Conservation (phyloP, 2,329 filamentous ascomycete species). For the Colletotrichum musicola region DNA sequence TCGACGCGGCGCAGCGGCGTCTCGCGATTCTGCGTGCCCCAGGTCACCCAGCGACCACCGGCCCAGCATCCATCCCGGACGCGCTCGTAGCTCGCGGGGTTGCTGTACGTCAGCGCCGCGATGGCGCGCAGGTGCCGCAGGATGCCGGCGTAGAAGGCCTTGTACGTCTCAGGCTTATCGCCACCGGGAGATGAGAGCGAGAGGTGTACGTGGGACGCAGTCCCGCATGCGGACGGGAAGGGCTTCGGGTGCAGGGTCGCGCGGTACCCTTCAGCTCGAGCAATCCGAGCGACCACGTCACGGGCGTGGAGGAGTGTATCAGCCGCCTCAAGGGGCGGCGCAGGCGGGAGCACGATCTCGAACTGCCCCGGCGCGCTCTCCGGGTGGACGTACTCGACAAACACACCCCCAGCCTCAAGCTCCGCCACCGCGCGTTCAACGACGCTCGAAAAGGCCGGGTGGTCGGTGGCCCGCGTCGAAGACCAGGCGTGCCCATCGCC, state of each 20-base stretch:
- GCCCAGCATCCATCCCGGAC: slow-evolving; percentile 79
- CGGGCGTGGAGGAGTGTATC: slow-evolving; percentile 79
- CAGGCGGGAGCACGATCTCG: slow-evolving; percentile 78
- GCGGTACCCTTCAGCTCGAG: slow-evolving; percentile 70
- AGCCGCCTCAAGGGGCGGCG: slow-evolving; percentile 74
- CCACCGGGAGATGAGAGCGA: slow-evolving; percentile 67
- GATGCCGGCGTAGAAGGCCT: slow-evolving; percentile 79
- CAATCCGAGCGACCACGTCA: slow-evolving; percentile 75
- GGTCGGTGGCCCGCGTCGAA: slow-evolving; percentile 72
- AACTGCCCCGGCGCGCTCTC: slow-evolving; percentile 82
- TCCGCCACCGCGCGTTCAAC: slow-evolving; percentile 74
- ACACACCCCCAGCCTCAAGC: slow-evolving; percentile 72
- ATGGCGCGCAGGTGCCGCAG: slow-evolving; percentile 75
- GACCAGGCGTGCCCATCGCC: slow-evolving; percentile 79
- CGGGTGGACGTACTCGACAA: slow-evolving; percentile 79
- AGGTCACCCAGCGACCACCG: slow-evolving; percentile 82
- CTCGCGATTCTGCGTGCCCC: slow-evolving; percentile 87
- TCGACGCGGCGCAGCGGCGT: slow-evolving; percentile 77
- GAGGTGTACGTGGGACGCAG: slow-evolving; percentile 77
- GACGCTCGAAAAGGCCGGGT: slow-evolving; percentile 66
- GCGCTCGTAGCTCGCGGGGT: slow-evolving; percentile 76
- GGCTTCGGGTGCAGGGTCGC: slow-evolving; percentile 83
- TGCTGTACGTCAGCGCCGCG: slow-evolving; percentile 77
- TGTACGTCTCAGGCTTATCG: slow-evolving; percentile 60
- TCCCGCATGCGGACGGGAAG: slow-evolving; percentile 68